Base-by-base conservation (phyloP, 148 eudicot species). In the Diospyros lotus region DNA sequence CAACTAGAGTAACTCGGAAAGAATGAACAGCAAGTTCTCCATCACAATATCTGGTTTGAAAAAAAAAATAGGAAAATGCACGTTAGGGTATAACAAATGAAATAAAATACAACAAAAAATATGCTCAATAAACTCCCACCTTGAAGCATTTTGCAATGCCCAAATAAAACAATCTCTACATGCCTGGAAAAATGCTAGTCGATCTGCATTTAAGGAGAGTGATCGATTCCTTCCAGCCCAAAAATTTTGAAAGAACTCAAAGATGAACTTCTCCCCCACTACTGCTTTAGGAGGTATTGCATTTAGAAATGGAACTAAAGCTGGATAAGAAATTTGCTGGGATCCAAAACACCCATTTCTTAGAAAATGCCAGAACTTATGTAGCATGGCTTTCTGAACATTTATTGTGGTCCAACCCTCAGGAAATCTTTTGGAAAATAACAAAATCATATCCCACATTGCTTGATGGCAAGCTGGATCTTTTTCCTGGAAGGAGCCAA, bases 321-420 rank as follows among this genome's bases (percentile, higher is more conserved):
- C 91, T 74, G 98, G 97, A 77, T 95, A 95, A 56, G 98, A 92
- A 80, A 90, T 89, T 74, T 87, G 96, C 73, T 92, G 96, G 58
- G 98, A 95, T 50, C 98, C 98, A 89, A 86, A 95, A 84, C 98
- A 95, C 51, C 98, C 97, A 77, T 86, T 89, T 69, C 73, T 86
- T 51, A 95, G 91, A 80, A 95, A 95, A 46, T 85, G 84, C 92
- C 89, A 88, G 75, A 95, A 80, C 56, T 91, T 88, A 81, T 80
- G 89, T 7, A 82, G 69, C 73, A 90, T 52, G 51, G 61, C 80
- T 83, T 89, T 92, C 73, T 95, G 94, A 83, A 90, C 76, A 80
- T 89, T 92, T 77, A 89, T 61, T 42, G 68, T 69, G 42, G 87
- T 80, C 98, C 98, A 95, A 82, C 94, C 82, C 53, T 71, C 76